Evolutionary conservation across 345 rosid species (phyloP).

Genomic region (Brassica incana): DNA sequence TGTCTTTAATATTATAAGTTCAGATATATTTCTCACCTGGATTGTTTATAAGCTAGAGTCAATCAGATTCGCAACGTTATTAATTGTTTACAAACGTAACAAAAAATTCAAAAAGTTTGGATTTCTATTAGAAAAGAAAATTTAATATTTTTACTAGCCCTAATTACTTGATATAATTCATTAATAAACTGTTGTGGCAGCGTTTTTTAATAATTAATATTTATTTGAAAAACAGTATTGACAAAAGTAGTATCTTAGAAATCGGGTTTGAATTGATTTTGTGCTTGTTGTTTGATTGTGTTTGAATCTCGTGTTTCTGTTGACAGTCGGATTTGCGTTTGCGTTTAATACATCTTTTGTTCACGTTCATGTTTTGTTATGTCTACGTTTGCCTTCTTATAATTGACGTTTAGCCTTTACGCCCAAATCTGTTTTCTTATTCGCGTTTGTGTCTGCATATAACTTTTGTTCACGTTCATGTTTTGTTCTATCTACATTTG

Average conservation of each 20-base stretch:
- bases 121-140: not conserved
- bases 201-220: not conserved
- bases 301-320: not conserved
- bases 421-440: not conserved
- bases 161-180: not conserved
- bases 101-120: not conserved
- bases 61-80: not conserved
- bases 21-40: not conserved
- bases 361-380: too few species aligned
- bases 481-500: not conserved
- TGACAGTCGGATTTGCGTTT: conserved; percentile 7
- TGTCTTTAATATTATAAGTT: not conserved
- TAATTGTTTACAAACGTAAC: not conserved
- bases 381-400: not conserved
- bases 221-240: not conserved
- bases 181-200: not conserved
- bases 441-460: not conserved
- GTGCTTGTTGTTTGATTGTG: not conserved
- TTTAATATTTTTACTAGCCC: not conserved
- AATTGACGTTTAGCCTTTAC: not conserved
- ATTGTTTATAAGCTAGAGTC: not conserved
- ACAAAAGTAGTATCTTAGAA: not conserved
- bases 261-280: not conserved
- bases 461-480: not conserved
- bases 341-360: not conserved